Conservation (phyloP, 2,329 filamentous ascomycete genomes). For the Aspergillus pseudoglaucus region DNA sequence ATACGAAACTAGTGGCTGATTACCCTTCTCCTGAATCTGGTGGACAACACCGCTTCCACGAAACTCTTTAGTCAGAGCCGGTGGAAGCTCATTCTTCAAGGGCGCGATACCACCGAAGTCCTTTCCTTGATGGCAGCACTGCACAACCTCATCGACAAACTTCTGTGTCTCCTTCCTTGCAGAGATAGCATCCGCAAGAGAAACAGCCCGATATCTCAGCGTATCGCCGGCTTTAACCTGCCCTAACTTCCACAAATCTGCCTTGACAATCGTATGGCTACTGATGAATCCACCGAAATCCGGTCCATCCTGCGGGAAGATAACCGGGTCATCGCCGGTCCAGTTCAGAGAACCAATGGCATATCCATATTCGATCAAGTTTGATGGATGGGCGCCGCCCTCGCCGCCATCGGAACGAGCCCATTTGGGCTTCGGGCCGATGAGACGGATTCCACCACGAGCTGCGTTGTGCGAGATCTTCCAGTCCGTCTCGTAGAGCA, state of each 20-base stretch:
- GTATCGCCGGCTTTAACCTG: conserved; percentile 56
- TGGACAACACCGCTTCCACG: conserved; percentile 28
- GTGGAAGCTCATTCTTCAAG: conserved; percentile 20
- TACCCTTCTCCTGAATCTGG: conserved; percentile 27
- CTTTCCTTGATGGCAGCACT: conserved; percentile 29
- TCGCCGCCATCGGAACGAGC: conserved; percentile 55
- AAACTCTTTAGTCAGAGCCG: conserved; percentile 12
- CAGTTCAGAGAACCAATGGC: conserved; percentile 54
- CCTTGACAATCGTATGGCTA: conserved; percentile 50
- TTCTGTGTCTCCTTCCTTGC: conserved; percentile 38
- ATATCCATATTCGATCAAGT: conserved; percentile 56
- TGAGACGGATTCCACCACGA: conserved; percentile 53
- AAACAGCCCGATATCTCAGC: conserved; percentile 45
- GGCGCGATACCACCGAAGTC: conserved; percentile 27
- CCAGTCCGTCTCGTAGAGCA: conserved; percentile 54
- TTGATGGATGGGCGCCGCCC: conserved; percentile 57
- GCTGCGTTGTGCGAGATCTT: conserved; percentile 57
- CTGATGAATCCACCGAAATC: conserved; percentile 57
- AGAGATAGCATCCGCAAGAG: conserved; percentile 47
- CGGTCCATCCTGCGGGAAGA: conserved; percentile 54
- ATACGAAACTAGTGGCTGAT: conserved; percentile 37
- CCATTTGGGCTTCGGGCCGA: conserved; percentile 55
- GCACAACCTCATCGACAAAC: conserved; percentile 41
- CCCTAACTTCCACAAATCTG: conserved; percentile 56
- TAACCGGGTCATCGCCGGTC: conserved; percentile 56